Evolutionary conservation across 2,329 filamentous ascomycete genomes (phyloP).

Genomic region (Thielaviopsis ethacetica): DNA sequence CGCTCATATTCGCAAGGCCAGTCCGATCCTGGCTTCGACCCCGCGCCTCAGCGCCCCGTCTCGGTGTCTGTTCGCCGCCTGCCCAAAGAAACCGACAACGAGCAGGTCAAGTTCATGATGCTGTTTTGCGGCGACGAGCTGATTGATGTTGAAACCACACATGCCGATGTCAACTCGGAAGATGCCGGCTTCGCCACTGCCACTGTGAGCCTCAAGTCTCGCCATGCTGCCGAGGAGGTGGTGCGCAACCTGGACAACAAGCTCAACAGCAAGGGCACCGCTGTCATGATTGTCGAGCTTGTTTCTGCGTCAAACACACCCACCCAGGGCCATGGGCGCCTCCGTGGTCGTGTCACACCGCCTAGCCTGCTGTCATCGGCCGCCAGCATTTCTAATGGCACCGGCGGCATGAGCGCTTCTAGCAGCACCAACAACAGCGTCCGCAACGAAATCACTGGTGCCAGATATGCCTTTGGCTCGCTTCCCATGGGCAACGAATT

Average conservation of each 20-base stretch:
- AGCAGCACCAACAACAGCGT: neutral
- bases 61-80: constrained; percentile 5
- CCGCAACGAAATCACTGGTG: neutral
- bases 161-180: neutral
- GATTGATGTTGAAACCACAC: constrained; percentile 7
- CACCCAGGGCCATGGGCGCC: constrained; percentile 5
- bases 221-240: constrained; percentile 7
- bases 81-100: constrained; percentile 4
- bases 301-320: constrained; percentile 8
- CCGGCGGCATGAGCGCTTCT: neutral
- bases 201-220: constrained; percentile 6
- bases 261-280: constrained; percentile 9
- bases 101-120: constrained; percentile 8
- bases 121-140: constrained; percentile 9
- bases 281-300: constrained; percentile 6
- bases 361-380: neutral
- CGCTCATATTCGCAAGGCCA: neutral
- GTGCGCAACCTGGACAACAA: constrained; percentile 9
- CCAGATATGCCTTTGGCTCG: constrained; percentile 6
- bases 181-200: constrained; percentile 6
- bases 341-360: constrained; percentile 8
- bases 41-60: constrained; percentile 10
- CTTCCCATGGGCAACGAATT: constrained; percentile 28
- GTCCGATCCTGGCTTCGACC: constrained; percentile 6
- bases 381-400: neutral